These are phyloP conservation scores for Drechslerella stenobrocha DNA, from an alignment of 2,329 filamentous ascomycete species.

Conservation along the genomic window DNA sequence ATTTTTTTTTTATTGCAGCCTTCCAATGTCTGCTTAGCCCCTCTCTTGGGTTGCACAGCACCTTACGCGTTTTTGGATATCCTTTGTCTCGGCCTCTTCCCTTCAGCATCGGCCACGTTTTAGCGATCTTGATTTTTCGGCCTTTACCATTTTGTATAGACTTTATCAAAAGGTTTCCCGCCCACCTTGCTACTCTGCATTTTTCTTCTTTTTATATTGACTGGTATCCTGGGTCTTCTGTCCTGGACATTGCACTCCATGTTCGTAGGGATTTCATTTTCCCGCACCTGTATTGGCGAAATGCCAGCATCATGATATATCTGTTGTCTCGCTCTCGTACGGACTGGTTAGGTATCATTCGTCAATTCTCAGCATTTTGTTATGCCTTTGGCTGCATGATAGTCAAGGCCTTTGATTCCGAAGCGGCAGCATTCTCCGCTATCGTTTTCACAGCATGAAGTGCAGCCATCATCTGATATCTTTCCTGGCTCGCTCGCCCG, in stretches of 20 bases:
- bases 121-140: conserved; percentile 9
- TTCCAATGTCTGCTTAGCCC: background rate
- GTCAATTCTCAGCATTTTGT: conserved; percentile 16
- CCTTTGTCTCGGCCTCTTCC: conserved; percentile 2
- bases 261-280: too few relatives aligned
- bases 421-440: background rate
- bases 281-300: conserved; percentile 12
- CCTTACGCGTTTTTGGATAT: too few relatives aligned
- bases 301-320: conserved; percentile 22
- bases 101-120: conserved; percentile 24
- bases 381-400: conserved; percentile 14
- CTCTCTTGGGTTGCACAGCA: too few relatives aligned
- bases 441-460: too few relatives aligned
- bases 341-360: background rate
- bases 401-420: conserved; percentile 1
- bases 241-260: too few relatives aligned
- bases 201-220: conserved; percentile 12
- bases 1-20: conserved; percentile 5
- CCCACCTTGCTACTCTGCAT: conserved; percentile 14
- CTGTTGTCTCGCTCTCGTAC: conserved; percentile 10
- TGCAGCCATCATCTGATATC: too few relatives aligned
- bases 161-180: conserved; percentile 22
- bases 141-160: conserved; percentile 23
- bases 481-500: too few relatives aligned
- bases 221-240: background rate